phyloP scores from a whole-genome alignment of 139 green algal species.

The Picochlorum sp. region DNA sequence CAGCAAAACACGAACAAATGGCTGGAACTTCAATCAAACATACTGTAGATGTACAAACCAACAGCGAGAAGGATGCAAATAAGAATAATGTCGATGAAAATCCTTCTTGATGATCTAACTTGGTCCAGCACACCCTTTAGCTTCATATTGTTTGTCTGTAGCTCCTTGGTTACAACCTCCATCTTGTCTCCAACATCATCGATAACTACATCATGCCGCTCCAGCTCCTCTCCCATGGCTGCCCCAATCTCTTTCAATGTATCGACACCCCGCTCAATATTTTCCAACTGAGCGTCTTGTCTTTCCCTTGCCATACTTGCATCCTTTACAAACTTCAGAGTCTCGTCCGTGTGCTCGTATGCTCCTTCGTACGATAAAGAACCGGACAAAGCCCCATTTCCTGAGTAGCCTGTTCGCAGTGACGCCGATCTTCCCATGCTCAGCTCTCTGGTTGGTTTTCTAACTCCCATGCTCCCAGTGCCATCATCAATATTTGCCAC shows the following conservation, averaged over 20 bases:
- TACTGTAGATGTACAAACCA: slow-evolving; percentile 61
- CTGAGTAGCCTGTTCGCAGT: no score
- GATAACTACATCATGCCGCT: slow-evolving; percentile 68
- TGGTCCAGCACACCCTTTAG: slow-evolving; percentile 65
- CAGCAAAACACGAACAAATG: neutral
- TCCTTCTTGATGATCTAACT: slow-evolving; percentile 66
- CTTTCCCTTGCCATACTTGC: slow-evolving; percentile 38
- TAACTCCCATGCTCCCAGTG: neutral
- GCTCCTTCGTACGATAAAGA: neutral
- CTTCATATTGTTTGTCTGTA: slow-evolving; percentile 75
- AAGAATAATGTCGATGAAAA: slow-evolving; percentile 78
- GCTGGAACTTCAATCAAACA: slow-evolving; percentile 25
- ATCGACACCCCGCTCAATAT: slow-evolving; percentile 54
- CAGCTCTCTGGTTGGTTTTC: neutral
- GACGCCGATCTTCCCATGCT: neutral
- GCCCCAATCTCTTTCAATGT: slow-evolving; percentile 59
- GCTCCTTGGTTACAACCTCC: slow-evolving; percentile 52
- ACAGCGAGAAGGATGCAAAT: slow-evolving; percentile 69
- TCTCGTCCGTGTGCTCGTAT: slow-evolving; percentile 3
- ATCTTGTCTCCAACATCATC: slow-evolving; percentile 70
- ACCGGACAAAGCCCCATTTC: neutral
- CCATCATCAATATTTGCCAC: slow-evolving; percentile 1
- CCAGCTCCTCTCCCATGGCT: slow-evolving; percentile 62
- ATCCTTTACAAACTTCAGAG: slow-evolving; percentile 24
- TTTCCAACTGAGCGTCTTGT: slow-evolving; percentile 65